phyloP scores from a whole-genome alignment of 331 rosid species.

The Cydonia oblonga region DNA sequence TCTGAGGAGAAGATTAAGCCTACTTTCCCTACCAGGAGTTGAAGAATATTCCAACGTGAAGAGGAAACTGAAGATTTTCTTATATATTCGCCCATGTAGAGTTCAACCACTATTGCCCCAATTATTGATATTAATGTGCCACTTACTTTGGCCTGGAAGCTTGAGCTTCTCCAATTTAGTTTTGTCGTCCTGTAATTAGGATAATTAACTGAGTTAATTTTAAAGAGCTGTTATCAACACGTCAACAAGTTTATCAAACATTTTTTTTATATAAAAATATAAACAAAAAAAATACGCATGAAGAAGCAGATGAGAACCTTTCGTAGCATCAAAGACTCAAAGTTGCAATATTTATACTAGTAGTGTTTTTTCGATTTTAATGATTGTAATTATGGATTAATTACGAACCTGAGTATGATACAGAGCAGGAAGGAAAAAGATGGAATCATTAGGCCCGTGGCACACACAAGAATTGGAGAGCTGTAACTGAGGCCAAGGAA shows the following conservation, averaged over 20 bases:
- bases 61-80: conserved; percentile 20
- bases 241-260: too few relatives aligned
- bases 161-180: conserved; percentile 29
- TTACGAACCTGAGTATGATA: conserved; percentile 35
- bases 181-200: conserved; percentile 25
- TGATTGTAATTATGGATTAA: too few relatives aligned
- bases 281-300: too few relatives aligned
- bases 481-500: conserved; percentile 55
- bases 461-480: conserved; percentile 66
- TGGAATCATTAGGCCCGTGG: conserved; percentile 63
- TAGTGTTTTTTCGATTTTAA: too few relatives aligned
- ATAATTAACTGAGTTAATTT: background rate
- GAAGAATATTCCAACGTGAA: background rate
- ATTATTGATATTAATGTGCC: conserved; percentile 47
- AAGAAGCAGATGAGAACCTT: too few relatives aligned
- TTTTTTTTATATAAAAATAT: too few relatives aligned
- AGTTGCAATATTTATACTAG: too few relatives aligned
- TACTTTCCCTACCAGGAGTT: conserved; percentile 4
- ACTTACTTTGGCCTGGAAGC: conserved; percentile 30
- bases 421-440: conserved; percentile 49
- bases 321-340: too few relatives aligned
- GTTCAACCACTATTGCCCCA: conserved; percentile 48
- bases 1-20: conserved; percentile 40
- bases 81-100: conserved; percentile 46
- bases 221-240: too few relatives aligned